A percentile compares a stretch with the other conserved stretches of the same genome.
Evolutionary conservation across 2,329 filamentous ascomycete genomes (phyloP).

Genomic region (Chaetothyriales sp.): DNA sequence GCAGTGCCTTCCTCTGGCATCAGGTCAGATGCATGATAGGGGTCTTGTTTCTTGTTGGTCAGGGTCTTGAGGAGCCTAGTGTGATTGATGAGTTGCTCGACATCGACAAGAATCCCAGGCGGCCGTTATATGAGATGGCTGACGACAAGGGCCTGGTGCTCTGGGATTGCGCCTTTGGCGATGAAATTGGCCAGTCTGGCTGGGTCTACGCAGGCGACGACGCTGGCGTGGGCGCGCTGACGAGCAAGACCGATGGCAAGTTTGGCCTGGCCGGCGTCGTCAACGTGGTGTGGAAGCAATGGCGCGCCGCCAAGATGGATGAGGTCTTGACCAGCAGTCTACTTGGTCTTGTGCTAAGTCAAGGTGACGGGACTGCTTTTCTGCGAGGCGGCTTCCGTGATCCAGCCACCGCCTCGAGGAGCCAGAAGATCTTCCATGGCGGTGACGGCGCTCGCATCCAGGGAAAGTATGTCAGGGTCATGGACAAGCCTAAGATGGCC

Average conservation of each 20-base stretch:
- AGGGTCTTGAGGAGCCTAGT: constrained; percentile 65
- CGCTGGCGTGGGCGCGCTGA: constrained; percentile 24
- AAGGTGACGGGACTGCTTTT: constrained; percentile 25
- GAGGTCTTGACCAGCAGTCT: constrained; percentile 68
- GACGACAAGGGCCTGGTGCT: constrained; percentile 79
- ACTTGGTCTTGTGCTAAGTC: constrained; percentile 46
- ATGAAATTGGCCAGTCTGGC: constrained; percentile 41
- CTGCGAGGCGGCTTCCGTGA: constrained; percentile 11
- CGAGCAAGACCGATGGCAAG: constrained; percentile 41
- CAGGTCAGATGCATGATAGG: constrained; percentile 93
- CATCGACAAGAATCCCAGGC: constrained; percentile 53
- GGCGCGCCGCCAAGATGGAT: constrained; percentile 77
- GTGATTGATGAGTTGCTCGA: constrained; percentile 66
- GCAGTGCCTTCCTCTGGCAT: constrained; percentile 93
- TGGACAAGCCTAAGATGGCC: constrained; percentile 44
- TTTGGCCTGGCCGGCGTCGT: constrained; percentile 54
- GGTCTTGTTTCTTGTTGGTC: constrained; percentile 81
- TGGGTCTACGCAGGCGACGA: constrained; percentile 74
- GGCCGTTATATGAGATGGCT: constrained; percentile 81
- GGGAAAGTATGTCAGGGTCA: constrained; percentile 45
- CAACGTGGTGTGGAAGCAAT: constrained; percentile 66
- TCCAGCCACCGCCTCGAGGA: constrained; percentile 17
- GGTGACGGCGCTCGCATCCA: constrained; percentile 40
- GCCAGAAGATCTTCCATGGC: constrained; percentile 45
- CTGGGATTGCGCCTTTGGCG: constrained; percentile 87